These are phyloP conservation scores for Podaxis carcinomalis DNA, from an alignment of 768 basidiomycete species.

Conservation along the genomic window DNA sequence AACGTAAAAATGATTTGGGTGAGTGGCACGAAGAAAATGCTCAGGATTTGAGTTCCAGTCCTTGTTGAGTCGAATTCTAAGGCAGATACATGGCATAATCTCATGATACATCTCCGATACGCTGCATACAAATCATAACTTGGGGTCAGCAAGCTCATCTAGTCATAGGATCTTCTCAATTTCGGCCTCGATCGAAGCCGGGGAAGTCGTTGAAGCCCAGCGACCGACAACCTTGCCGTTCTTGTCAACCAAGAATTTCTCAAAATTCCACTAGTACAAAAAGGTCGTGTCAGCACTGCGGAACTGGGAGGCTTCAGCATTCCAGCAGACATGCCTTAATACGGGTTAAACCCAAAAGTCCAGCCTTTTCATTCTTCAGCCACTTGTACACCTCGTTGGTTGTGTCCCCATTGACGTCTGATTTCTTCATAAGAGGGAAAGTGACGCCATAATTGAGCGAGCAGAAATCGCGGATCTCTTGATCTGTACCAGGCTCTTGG, in stretches of 20 bases:
- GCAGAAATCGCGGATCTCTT: conserved; percentile 72
- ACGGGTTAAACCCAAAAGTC: conserved; percentile 62
- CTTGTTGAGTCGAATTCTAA: not conserved
- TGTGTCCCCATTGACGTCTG: conserved; percentile 85
- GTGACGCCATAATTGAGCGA: conserved; percentile 81
- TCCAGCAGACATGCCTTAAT: conserved; percentile 56
- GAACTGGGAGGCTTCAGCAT: not conserved
- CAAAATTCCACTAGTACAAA: conserved; percentile 75
- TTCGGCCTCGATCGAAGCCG: conserved; percentile 56
- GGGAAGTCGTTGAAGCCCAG: conserved; percentile 76
- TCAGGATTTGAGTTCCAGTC: too few relatives aligned
- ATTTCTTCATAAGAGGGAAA: conserved; percentile 91
- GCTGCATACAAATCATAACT: not conserved
- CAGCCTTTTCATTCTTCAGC: conserved; percentile 78
- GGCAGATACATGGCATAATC: not conserved
- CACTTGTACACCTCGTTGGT: conserved; percentile 83
- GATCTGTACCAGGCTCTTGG: conserved; percentile 83
- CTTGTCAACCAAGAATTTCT: conserved; percentile 82
- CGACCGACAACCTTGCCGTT: conserved; percentile 70
- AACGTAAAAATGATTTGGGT: too few relatives aligned
- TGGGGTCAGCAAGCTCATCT: not conserved
- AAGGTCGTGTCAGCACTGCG: not conserved
- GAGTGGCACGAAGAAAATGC: too few relatives aligned
- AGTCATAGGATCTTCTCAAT: conserved; percentile 47
- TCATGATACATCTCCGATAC: not conserved